Evolutionary conservation across 208 protist genomes (phyloP), one percentile per base, ranked within the genome.

Genomic region (Trypanosoma scelopori): DNA sequence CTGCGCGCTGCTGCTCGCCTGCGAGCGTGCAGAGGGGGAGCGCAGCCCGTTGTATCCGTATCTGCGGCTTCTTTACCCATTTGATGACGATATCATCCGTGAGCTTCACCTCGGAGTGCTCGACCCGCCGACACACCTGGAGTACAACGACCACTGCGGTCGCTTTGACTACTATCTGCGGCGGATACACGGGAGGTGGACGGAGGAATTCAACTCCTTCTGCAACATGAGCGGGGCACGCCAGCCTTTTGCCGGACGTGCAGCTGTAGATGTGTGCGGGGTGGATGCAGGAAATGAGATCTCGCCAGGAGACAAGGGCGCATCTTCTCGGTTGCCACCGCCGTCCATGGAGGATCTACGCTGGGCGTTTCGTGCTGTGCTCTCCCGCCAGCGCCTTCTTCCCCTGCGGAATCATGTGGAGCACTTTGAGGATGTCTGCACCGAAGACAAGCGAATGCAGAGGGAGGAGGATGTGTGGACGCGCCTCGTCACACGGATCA

Each of bases 31-130:
- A 5, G 74, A 78, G 1, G 79, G 81, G 0, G 9, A 18, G n/a
- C 55, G 51, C 3, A 89, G 85, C 60, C 68, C 81, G 28, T 66
- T 85, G 3, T 71, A 55, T 35, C 74, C 79, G 3, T 89, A 89
- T 65, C 37, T 92, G 16, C 65, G 49, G 13, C 70, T 92, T 13
- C 35, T 59, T 9, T 42, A 65, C 39, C 64, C 77, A 25, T 72
- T 91, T n/a, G 74, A 91, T 32, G 81, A 91, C 46, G 85, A 88
- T 27, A 48, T 63, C 48, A 81, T 91, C 47, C 57, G 71, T 49
- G 85, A 79, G 37, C 25, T 88, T 55, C 82, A 91, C 69, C 58
- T 22, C 3, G 79, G 72, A 35, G 85, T 91, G 55, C 67, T 91
- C 41, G 82, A 87, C 11, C 81, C 85, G 3, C 25, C 32, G 35